Percentiles rank a stretch among this genome's conserved stretches.
Evolutionary conservation across 2,329 filamentous ascomycete species (phyloP).

Genomic region (Aureobasidium mangrovei): DNA sequence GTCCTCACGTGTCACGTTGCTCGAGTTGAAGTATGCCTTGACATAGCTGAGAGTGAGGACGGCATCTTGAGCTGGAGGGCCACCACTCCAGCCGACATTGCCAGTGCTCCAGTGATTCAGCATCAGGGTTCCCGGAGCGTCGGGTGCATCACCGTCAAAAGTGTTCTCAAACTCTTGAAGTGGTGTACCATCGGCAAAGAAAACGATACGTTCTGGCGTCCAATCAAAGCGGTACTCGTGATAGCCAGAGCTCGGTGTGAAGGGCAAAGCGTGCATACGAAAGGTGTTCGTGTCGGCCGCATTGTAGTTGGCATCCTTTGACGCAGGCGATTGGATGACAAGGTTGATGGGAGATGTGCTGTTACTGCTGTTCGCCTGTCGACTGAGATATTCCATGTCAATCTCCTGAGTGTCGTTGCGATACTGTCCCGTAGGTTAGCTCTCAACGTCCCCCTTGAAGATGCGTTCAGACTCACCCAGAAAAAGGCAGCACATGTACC

Average conservation of each 20-base stretch:
- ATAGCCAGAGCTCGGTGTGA: constrained; percentile 55
- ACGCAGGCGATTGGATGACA: constrained; percentile 60
- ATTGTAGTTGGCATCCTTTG: constrained; percentile 52
- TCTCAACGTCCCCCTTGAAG: background rate
- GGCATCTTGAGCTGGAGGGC: constrained; percentile 57
- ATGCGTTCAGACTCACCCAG: constrained; percentile 47
- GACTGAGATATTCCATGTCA: constrained; percentile 69
- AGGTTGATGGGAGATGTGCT: constrained; percentile 54
- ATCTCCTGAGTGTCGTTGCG: constrained; percentile 73
- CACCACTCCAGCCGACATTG: constrained; percentile 60
- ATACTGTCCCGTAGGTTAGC: constrained; percentile 43
- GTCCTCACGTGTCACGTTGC: constrained; percentile 30
- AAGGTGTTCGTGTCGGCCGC: constrained; percentile 53
- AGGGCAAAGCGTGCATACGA: constrained; percentile 50
- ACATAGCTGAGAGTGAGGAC: constrained; percentile 58
- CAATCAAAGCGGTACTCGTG: constrained; percentile 80
- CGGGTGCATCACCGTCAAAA: constrained; percentile 35
- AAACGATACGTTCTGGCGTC: constrained; percentile 51
- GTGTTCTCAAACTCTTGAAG: constrained; percentile 49
- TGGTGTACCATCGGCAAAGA: constrained; percentile 56
- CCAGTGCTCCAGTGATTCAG: constrained; percentile 74
- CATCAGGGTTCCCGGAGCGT: constrained; percentile 54
- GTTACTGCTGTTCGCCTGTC: constrained; percentile 36
- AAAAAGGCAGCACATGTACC: constrained; percentile 75
- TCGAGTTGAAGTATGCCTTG: constrained; percentile 73